These are phyloP conservation scores for Elymus sibiricus DNA, from an alignment of 176 grass and related monocot genomes.

Conservation along the genomic window DNA sequence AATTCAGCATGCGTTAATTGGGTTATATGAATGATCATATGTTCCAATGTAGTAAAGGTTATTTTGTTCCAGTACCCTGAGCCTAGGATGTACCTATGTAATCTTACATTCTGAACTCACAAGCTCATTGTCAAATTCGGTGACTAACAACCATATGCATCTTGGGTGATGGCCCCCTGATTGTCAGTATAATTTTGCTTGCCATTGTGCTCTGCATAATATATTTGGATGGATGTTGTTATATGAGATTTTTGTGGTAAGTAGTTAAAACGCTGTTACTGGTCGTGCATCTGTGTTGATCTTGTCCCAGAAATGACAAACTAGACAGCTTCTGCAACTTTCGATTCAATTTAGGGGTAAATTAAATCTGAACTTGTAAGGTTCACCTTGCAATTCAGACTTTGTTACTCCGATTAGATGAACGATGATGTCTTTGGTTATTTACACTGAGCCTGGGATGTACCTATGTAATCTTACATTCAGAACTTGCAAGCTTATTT, in stretches of 20 bases:
- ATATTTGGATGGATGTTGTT: not conserved
- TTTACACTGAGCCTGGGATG: not conserved
- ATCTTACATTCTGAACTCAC: not conserved
- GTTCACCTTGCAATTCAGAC: too few relatives aligned
- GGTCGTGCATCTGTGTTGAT: not conserved
- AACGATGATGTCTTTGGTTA: too few relatives aligned
- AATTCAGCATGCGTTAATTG: not conserved
- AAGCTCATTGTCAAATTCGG: too few relatives aligned
- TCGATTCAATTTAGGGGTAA: not conserved
- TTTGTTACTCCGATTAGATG: too few relatives aligned
- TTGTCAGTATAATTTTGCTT: not conserved
- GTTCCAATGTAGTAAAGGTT: not conserved
- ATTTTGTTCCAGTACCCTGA: not conserved
- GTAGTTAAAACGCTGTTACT: not conserved
- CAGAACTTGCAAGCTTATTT: not conserved
- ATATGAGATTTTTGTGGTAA: not conserved
- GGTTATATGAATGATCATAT: not conserved
- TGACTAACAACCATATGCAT: too few relatives aligned
- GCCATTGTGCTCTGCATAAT: not conserved
- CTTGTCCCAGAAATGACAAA: not conserved
- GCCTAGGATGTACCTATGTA: not conserved
- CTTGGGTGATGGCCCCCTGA: too few relatives aligned
- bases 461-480: not conserved
- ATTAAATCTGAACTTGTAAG: not conserved
- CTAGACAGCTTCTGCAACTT: not conserved